Evolutionary conservation across 2,329 filamentous ascomycete species (phyloP).

Genomic region (Periconia macrospinosa): DNA sequence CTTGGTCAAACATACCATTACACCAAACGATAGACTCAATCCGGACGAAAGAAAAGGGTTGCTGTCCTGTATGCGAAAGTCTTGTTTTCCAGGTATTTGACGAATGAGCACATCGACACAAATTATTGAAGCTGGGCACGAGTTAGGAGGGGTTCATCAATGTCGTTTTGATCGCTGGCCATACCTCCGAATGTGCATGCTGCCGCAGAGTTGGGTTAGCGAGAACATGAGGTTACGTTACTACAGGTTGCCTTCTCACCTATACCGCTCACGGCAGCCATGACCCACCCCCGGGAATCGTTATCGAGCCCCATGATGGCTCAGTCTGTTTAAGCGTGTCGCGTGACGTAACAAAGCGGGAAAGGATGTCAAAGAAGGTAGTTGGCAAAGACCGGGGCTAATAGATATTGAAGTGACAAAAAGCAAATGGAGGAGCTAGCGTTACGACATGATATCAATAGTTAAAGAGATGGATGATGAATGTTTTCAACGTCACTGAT

Average conservation of each 20-base stretch:
- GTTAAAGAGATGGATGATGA: neutral
- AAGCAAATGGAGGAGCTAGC: neutral
- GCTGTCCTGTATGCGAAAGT: constrained; percentile 88
- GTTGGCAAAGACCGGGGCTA: neutral
- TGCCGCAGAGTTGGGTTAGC: constrained; percentile 21
- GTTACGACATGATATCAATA: no score
- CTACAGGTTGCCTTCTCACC: constrained; percentile 48
- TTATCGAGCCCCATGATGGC: constrained; percentile 40
- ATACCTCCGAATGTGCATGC: constrained; percentile 44
- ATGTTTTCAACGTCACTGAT: neutral
- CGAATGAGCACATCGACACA: constrained; percentile 81
- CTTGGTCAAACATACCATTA: constrained; percentile 70
- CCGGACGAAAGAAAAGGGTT: constrained; percentile 85
- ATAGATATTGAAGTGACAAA: neutral
- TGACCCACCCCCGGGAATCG: constrained; percentile 91
- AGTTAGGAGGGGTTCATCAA: constrained; percentile 8
- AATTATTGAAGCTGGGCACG: constrained; percentile 71
- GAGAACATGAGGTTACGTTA: neutral
- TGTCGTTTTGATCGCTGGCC: neutral
- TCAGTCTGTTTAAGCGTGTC: constrained; percentile 5
- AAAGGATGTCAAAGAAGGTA: neutral
- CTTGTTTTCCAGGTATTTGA: constrained; percentile 69
- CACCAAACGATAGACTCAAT: constrained; percentile 88
- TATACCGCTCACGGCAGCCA: constrained; percentile 80
- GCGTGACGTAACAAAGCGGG: neutral